phyloP scores from a whole-genome alignment of 257 asterid genomes.

The Petrea volubilis region DNA sequence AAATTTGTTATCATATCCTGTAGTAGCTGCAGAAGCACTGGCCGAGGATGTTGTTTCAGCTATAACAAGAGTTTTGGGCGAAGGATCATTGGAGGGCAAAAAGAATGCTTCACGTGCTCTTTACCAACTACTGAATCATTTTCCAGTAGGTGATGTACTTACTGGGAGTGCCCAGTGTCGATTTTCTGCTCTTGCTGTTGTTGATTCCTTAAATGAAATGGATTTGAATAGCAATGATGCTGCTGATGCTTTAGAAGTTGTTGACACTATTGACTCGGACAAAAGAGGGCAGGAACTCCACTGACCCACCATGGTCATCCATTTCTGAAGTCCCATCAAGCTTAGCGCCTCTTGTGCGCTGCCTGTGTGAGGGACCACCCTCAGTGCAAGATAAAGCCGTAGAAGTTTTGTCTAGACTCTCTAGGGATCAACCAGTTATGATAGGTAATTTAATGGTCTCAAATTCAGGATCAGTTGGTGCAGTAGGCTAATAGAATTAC shows the following conservation, averaged over 20 bases:
- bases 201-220: conserved; percentile 67
- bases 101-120: conserved; percentile 77
- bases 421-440: conserved; percentile 62
- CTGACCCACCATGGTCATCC: conserved; percentile 47
- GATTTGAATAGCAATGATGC: conserved; percentile 60
- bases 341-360: conserved; percentile 60
- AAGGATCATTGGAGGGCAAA: conserved; percentile 76
- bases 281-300: conserved; percentile 49
- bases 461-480: conserved; percentile 52
- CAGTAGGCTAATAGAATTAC: conserved; percentile 69
- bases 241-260: conserved; percentile 61
- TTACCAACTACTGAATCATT: conserved; percentile 69
- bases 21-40: conserved; percentile 76
- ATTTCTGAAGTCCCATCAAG: conserved; percentile 65
- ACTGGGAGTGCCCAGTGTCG: conserved; percentile 61
- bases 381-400: conserved; percentile 65
- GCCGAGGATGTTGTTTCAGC: conserved; percentile 84
- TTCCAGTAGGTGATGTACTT: conserved; percentile 71
- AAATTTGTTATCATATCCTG: conserved; percentile 67
- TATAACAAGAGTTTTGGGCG: conserved; percentile 66
- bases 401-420: conserved; percentile 72
- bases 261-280: conserved; percentile 55
- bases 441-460: conserved; percentile 56
- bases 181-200: conserved; percentile 59
- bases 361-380: conserved; percentile 72